Percentiles rank a stretch among this genome's conserved stretches.
Conservation (phyloP, 805 yeast species). For the Yueomyces sinensis region DNA sequence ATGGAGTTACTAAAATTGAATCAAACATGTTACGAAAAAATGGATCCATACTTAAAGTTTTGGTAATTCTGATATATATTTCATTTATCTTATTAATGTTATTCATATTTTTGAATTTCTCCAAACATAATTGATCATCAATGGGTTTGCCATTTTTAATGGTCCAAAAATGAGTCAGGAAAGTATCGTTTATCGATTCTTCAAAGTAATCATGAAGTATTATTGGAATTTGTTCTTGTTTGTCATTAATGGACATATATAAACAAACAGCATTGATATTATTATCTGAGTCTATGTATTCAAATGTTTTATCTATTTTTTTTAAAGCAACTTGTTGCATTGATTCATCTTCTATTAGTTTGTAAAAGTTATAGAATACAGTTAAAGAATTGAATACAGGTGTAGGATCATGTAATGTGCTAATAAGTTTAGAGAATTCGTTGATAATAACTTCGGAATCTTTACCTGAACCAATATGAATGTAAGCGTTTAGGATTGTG, state of each 20-base stretch:
- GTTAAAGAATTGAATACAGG: conserved; percentile 11
- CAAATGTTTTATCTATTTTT: conserved; percentile 13
- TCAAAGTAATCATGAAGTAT: conserved; percentile 2
- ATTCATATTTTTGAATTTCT: conserved; percentile 14
- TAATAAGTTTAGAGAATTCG: conserved; percentile 33
- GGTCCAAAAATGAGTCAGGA: conserved; percentile 12
- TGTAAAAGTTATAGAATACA: conserved; percentile 12
- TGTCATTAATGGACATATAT: conserved; percentile 10
- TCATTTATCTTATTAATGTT: conserved; percentile 21
- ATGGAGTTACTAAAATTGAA: conserved; percentile 36
- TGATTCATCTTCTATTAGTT: conserved; percentile 9
- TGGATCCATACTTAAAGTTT: conserved; percentile 31
- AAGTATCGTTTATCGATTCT: conserved; percentile 7
- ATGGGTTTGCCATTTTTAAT: conserved; percentile 10
- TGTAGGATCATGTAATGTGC: conserved; percentile 17
- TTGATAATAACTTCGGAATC: conserved; percentile 42
- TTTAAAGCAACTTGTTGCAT: conserved; percentile 2
- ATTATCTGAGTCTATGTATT: conserved; percentile 15
- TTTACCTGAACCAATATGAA: conserved; percentile 41
- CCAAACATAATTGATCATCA: conserved; percentile 3
- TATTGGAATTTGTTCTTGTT: not conserved
- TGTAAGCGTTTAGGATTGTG: conserved; percentile 26
- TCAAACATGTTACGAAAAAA: conserved; percentile 36
- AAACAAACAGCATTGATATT: conserved; percentile 12
- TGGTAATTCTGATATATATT: conserved; percentile 21